These are phyloP conservation scores for Ganoderma meredithae DNA, from an alignment of 1,284 basidiomycete genomes.

Conservation along the genomic window DNA sequence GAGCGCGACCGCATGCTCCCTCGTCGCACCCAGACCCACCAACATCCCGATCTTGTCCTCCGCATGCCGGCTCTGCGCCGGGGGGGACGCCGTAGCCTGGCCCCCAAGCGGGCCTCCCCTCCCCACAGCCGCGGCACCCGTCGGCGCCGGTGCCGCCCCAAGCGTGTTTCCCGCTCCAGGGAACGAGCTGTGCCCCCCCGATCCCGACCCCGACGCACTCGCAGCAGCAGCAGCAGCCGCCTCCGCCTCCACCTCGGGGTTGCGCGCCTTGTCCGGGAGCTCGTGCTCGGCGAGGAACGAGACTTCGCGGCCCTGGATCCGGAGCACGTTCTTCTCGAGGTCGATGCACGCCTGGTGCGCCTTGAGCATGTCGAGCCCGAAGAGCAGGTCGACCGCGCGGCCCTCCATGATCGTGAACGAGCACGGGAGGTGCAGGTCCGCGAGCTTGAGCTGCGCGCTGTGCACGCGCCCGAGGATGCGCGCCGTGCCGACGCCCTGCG, in stretches of 20 bases:
- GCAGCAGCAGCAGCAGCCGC: slow-evolving; percentile 25
- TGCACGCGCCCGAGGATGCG: slow-evolving; percentile 95
- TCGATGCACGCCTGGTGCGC: slow-evolving; percentile 97
- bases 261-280: slow-evolving; percentile 82
- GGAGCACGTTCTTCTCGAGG: slow-evolving; percentile 84
- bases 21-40: slow-evolving; percentile 77
- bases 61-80: slow-evolving; percentile 46
- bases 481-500: slow-evolving; percentile 95
- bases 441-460: slow-evolving; percentile 90
- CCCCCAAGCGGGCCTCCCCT: slow-evolving; percentile 24
- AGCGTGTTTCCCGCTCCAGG: slow-evolving; percentile 69
- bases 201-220: slow-evolving; percentile 29
- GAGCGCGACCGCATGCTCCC: slow-evolving; percentile 78
- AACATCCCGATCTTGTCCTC: slow-evolving; percentile 65
- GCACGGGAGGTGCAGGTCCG: slow-evolving; percentile 86
- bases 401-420: slow-evolving; percentile 98
- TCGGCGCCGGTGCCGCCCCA: slow-evolving; percentile 48
- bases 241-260: slow-evolving; percentile 44
- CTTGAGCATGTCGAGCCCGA: slow-evolving; percentile 98
- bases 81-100: slow-evolving; percentile 17
- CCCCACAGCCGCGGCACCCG: slow-evolving; percentile 27
- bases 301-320: slow-evolving; percentile 89
- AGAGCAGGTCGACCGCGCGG: slow-evolving; percentile 89
- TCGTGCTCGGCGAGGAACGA: slow-evolving; percentile 94
- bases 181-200: slow-evolving; percentile 45